Evolutionary conservation across 495 filamentous ascomycete species (phyloP).

Genomic region (Oleoguttula mirabilis): DNA sequence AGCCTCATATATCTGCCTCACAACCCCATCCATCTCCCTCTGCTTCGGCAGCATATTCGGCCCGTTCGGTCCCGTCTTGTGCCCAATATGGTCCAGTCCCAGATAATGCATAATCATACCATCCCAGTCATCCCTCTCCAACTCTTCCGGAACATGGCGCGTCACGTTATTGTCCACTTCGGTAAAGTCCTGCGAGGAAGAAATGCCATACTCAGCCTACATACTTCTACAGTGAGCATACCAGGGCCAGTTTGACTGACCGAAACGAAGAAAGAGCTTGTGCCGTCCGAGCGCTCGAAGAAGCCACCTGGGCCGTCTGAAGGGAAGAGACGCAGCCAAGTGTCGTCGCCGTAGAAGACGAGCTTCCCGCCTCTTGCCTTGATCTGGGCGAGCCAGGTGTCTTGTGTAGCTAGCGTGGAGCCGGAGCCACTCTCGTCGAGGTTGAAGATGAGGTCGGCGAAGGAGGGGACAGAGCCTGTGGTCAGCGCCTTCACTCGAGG

Average conservation of each 20-base stretch:
- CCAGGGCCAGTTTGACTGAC: conserved; percentile 43
- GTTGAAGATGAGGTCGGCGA: conserved; percentile 92
- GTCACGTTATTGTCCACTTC: conserved; percentile 98
- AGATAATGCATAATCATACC: conserved; percentile 91
- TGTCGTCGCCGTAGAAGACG: conserved; percentile 96
- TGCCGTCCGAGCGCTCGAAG: conserved; percentile 80
- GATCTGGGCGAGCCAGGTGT: conserved; percentile 92
- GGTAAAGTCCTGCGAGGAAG: conserved; percentile 67
- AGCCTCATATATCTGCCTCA: conserved; percentile 61
- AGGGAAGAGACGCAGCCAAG: conserved; percentile 96
- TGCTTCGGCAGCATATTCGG: conserved; percentile 90
- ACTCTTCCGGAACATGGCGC: conserved; percentile 66
- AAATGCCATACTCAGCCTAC: conserved; percentile 23
- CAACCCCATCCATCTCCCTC: conserved; percentile 80
- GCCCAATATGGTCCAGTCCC: conserved; percentile 93
- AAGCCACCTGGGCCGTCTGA: conserved; percentile 56
- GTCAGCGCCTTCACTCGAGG: conserved; percentile 95
- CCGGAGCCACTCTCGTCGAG: conserved; percentile 88
- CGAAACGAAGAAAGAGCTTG: conserved; percentile 95
- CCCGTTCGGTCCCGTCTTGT: conserved; percentile 84
- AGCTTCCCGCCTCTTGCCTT: conserved; percentile 55
- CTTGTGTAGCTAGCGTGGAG: conserved; percentile 72
- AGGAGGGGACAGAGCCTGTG: conserved; percentile 90
- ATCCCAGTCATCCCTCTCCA: conserved; percentile 73
- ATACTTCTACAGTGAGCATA: conserved; percentile 16